Percentiles rank a stretch among this genome's conserved stretches.
Conservation (phyloP, 345 rosid species). For the Linum lewisii region DNA sequence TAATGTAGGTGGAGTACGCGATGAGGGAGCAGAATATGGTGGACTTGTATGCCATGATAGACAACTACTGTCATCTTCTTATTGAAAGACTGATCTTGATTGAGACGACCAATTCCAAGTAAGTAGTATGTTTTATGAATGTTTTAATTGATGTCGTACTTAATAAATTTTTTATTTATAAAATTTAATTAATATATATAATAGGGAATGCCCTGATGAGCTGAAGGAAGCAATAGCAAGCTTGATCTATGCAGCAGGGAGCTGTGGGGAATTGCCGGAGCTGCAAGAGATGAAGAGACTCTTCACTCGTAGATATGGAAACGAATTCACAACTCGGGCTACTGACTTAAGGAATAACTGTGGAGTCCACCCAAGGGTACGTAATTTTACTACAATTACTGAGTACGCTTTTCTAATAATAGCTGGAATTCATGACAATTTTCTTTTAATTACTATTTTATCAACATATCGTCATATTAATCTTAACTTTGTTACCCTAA, state of each 20-base stretch:
- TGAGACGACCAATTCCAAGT: conserved; percentile 37
- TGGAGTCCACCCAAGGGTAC: conserved; percentile 57
- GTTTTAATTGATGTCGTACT: background rate
- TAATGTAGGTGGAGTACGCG: conserved; percentile 46
- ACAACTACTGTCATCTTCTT: conserved; percentile 54
- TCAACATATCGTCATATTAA: no score
- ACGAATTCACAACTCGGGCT: conserved; percentile 63
- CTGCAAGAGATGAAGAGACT: conserved; percentile 64
- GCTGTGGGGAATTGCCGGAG: conserved; percentile 92
- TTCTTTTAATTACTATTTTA: no score
- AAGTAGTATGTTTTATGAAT: background rate
- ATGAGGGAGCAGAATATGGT: conserved; percentile 61
- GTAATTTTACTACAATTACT: background rate
- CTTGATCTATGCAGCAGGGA: conserved; percentile 60
- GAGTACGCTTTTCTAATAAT: background rate
- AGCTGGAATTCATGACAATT: no score
- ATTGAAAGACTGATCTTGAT: conserved; percentile 52
- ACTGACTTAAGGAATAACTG: conserved; percentile 67
- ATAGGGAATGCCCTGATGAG: conserved; percentile 71
- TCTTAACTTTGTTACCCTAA: no score
- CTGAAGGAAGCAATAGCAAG: conserved; percentile 62
- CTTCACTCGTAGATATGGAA: conserved; percentile 59
- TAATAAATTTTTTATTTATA: background rate
- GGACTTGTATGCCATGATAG: conserved; percentile 53
- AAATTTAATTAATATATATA: background rate